Percentiles rank a stretch among this genome's conserved stretches.
Evolutionary conservation across 352 stramenopile genomes (phyloP).

Genomic region (Pythium aristosporum): DNA sequence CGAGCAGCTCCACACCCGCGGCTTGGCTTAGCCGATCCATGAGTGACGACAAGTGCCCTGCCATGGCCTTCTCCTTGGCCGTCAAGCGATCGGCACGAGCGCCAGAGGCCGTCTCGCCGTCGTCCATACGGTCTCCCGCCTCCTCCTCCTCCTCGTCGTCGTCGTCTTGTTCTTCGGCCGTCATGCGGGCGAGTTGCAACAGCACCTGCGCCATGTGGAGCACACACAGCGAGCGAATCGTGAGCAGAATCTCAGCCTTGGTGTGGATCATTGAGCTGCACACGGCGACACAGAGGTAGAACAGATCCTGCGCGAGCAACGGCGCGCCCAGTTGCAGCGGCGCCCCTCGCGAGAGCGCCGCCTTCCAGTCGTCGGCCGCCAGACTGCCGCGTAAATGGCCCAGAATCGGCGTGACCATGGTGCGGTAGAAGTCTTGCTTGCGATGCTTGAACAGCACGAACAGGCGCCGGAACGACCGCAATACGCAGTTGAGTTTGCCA

Average conservation of each 20-base stretch:
- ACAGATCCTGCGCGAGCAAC: conserved; percentile 72
- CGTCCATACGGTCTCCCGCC: conserved; percentile 21
- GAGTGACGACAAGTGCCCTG: conserved; percentile 25
- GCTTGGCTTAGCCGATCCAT: conserved; percentile 47
- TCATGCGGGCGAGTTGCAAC: conserved; percentile 55
- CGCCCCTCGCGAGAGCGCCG: conserved; percentile 41
- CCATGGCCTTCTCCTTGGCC: conserved; percentile 16
- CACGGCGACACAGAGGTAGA: conserved; percentile 70
- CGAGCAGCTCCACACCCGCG: conserved; percentile 40
- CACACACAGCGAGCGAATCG: conserved; percentile 73
- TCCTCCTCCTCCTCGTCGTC: conserved; percentile 26
- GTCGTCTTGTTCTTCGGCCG: conserved; percentile 59
- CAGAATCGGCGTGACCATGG: conserved; percentile 48
- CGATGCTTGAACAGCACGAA: conserved; percentile 57
- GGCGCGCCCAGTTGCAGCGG: conserved; percentile 57
- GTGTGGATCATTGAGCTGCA: conserved; percentile 77
- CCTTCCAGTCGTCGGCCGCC: conserved; percentile 46
- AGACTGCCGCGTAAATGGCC: conserved; percentile 48
- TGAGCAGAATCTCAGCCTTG: conserved; percentile 78
- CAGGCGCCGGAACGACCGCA: conserved; percentile 57
- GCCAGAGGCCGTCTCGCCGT: conserved; percentile 9
- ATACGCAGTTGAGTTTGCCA: conserved; percentile 68
- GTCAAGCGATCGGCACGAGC: conserved; percentile 45
- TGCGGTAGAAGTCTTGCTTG: conserved; percentile 49
- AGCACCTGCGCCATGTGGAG: conserved; percentile 81